These are phyloP conservation scores for Liriodendron chinense DNA, from an alignment of 164 flowering plant genomes.

Conservation along the genomic window DNA sequence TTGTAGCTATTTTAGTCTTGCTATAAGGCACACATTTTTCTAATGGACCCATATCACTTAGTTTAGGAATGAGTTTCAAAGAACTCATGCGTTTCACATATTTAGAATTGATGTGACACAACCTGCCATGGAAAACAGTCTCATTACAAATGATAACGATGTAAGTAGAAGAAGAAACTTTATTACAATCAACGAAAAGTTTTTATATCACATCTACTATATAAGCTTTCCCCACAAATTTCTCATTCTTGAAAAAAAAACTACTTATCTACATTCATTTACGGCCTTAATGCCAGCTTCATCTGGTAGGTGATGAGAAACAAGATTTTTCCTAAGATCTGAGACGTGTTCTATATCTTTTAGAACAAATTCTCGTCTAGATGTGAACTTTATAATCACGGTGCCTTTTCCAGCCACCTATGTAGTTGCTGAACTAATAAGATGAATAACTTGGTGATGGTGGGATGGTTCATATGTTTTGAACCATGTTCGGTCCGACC, in stretches of 20 bases:
- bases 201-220: background rate
- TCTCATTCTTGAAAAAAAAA: slow-evolving; percentile 7
- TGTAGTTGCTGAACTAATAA: too few species aligned
- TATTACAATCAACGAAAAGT: background rate
- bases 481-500: too few species aligned
- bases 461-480: too few species aligned
- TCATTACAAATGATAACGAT: background rate
- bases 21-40: too few species aligned
- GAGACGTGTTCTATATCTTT: background rate
- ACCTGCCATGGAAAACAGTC: slow-evolving; percentile 14
- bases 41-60: slow-evolving; percentile 2
- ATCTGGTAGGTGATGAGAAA: background rate
- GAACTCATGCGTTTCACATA: slow-evolving; percentile 8
- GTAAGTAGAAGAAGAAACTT: slow-evolving; percentile 2
- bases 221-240: slow-evolving; percentile 15
- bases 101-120: slow-evolving; percentile 7
- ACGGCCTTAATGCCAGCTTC: slow-evolving; percentile 7
- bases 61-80: slow-evolving; percentile 1
- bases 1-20: slow-evolving; percentile 6
- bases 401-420: too few species aligned
- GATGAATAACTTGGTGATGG: too few species aligned
- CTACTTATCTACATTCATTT: slow-evolving; percentile 1
- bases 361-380: too few species aligned
- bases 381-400: too few species aligned
- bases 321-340: slow-evolving; percentile 10